A percentile compares a stretch with the other conserved stretches of the same genome.
Evolutionary conservation across 2,329 filamentous ascomycete genomes (phyloP).

Genomic region (Aspergillus sp.): DNA sequence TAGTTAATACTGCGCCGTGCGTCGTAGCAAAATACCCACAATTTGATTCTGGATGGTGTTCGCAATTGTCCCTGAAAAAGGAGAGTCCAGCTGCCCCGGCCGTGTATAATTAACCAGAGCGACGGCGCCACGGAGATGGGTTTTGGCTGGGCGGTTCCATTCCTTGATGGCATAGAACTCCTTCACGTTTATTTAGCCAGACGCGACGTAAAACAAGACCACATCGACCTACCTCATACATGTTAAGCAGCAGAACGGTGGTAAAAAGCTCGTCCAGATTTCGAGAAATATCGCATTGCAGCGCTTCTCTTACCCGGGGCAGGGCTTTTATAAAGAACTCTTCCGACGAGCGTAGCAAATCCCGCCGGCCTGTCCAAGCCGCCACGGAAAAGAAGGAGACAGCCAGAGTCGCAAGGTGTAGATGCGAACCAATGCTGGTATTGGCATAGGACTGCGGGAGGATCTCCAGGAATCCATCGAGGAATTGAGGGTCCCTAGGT

Average conservation of each 20-base stretch:
- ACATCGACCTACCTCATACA: constrained; percentile 17
- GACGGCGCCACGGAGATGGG: constrained; percentile 20
- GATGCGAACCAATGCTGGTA: constrained; percentile 10
- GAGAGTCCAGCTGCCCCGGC: constrained; percentile 7
- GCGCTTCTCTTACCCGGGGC: constrained; percentile 14
- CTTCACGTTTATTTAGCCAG: no score
- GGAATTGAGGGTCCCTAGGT: constrained; percentile 16
- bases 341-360: constrained; percentile 14
- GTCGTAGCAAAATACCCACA: constrained; percentile 8
- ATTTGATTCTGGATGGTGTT: constrained; percentile 18
- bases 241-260: constrained; percentile 17
- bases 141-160: constrained; percentile 11
- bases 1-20: background rate
- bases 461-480: constrained; percentile 20
- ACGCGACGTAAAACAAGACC: no score
- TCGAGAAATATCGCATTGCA: constrained; percentile 10
- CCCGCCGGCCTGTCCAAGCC: constrained; percentile 19
- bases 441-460: constrained; percentile 15
- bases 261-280: constrained; percentile 16
- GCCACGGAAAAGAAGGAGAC: constrained; percentile 21
- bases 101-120: constrained; percentile 17
- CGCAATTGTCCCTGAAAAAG: constrained; percentile 10
- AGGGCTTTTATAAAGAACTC: constrained; percentile 16
- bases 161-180: constrained; percentile 19
- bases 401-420: constrained; percentile 16